Percentiles rank a stretch among this genome's conserved stretches.
Conservation (phyloP, 495 filamentous ascomycete species). For the Penicillium coprophilum region DNA sequence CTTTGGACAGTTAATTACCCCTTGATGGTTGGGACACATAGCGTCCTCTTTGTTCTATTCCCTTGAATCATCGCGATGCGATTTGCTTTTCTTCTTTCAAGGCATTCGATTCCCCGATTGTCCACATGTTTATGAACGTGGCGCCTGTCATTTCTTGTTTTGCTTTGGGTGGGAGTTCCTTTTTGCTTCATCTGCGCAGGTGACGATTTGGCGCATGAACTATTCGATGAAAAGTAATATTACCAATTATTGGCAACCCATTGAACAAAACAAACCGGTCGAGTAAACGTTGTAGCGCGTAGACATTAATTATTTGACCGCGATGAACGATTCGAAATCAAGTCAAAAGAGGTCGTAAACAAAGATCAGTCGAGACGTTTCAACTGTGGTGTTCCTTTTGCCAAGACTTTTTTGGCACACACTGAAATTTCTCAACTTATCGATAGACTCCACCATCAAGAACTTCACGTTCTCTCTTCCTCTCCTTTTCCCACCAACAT, state of each 20-base stretch:
- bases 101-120: conserved; percentile 28
- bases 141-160: conserved; percentile 22
- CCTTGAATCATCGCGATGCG: conserved; percentile 6
- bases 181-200: background rate
- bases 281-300: background rate
- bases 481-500: conserved; percentile 29
- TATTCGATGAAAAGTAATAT: conserved; percentile 18
- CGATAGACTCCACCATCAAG: conserved; percentile 48
- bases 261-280: background rate
- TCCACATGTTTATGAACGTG: conserved; percentile 22
- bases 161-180: conserved; percentile 17
- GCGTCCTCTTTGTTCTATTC: conserved; percentile 8
- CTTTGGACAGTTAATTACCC: conserved; percentile 2
- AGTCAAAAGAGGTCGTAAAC: background rate
- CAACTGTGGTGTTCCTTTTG: conserved; percentile 26
- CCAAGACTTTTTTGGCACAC: conserved; percentile 50
- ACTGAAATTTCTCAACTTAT: conserved; percentile 49
- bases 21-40: conserved; percentile 9
- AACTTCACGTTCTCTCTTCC: conserved; percentile 27
- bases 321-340: background rate
- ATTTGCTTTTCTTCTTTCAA: conserved; percentile 10
- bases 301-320: background rate
- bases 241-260: background rate
- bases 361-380: conserved; percentile 9
- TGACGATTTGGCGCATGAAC: conserved; percentile 8